These are phyloP conservation scores for Takakia lepidozioides DNA, from an alignment of 225 moss, liverwort and hornwort genomes.

Conservation along the genomic window DNA sequence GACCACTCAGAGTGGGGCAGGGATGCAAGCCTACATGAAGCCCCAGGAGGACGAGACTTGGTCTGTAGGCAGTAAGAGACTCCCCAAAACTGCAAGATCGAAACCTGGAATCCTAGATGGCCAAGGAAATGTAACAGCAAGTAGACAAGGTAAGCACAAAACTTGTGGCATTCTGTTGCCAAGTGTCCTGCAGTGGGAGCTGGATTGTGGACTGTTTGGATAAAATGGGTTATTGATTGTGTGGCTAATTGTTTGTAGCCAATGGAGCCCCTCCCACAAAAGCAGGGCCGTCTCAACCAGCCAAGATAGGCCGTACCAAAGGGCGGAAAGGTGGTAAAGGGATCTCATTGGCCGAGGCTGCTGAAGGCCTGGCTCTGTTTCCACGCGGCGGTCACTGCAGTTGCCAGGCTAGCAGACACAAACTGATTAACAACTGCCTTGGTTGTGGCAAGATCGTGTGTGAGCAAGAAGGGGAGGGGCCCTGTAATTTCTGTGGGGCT, in stretches of 20 bases:
- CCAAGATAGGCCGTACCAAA: constrained; percentile 44
- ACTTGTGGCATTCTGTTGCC: too few relatives aligned
- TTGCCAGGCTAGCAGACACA: constrained; percentile 87
- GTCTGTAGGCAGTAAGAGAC: constrained; percentile 58
- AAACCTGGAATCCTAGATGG: constrained; percentile 25
- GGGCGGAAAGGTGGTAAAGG: constrained; percentile 78
- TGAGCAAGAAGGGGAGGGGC: constrained; percentile 98
- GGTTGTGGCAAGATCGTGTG: constrained; percentile 89
- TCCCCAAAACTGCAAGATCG: constrained; percentile 37
- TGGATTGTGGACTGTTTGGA: too few relatives aligned
- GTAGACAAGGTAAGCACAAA: constrained; percentile 14
- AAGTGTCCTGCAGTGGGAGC: too few relatives aligned
- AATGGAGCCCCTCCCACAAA: constrained; percentile 16
- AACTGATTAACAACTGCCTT: constrained; percentile 88
- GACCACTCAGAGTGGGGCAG: constrained; percentile 19
- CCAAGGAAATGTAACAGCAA: constrained; percentile 23
- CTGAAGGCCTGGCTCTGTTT: constrained; percentile 66
- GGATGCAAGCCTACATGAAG: constrained; percentile 69
- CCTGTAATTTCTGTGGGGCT: constrained; percentile 77
- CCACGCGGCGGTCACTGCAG: constrained; percentile 64
- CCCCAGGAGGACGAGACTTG: constrained; percentile 65
- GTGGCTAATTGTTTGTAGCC: too few relatives aligned
- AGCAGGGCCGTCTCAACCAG: constrained; percentile 33
- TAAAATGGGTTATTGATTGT: too few relatives aligned
- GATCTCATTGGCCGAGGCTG: constrained; percentile 73